Conservation (phyloP, 2,329 filamentous ascomycete genomes). For the Metarhizium sp. region DNA sequence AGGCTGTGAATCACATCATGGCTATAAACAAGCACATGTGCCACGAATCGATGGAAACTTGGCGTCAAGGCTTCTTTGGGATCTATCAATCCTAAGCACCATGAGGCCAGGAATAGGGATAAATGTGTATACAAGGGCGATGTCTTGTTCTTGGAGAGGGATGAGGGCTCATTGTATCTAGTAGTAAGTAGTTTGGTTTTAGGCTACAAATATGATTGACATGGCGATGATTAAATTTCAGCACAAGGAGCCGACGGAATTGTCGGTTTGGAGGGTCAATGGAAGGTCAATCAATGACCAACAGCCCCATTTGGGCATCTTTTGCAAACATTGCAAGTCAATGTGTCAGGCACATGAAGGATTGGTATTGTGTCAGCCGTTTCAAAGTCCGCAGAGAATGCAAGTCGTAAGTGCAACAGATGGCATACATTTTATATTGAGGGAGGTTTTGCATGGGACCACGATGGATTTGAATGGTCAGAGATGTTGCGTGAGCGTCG, state of each 20-base stretch:
- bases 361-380: not conserved
- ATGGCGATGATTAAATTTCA: not conserved
- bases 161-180: not conserved
- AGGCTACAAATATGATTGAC: no score
- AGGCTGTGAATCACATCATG: not conserved
- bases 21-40: not conserved
- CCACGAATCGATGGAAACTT: not conserved
- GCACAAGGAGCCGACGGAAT: not conserved
- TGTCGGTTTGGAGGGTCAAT: no score
- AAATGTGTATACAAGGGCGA: not conserved
- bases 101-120: not conserved
- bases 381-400: not conserved
- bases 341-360: not conserved
- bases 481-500: not conserved
- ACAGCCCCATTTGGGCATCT: not conserved
- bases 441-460: not conserved
- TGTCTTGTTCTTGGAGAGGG: not conserved
- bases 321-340: not conserved
- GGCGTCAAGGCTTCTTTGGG: no score
- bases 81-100: not conserved
- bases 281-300: no score
- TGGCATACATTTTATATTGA: not conserved
- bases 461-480: not conserved
- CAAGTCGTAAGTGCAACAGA: not conserved
- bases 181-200: no score